phyloP scores from a whole-genome alignment of 345 rosid genomes.

The Ceriops tagal region DNA sequence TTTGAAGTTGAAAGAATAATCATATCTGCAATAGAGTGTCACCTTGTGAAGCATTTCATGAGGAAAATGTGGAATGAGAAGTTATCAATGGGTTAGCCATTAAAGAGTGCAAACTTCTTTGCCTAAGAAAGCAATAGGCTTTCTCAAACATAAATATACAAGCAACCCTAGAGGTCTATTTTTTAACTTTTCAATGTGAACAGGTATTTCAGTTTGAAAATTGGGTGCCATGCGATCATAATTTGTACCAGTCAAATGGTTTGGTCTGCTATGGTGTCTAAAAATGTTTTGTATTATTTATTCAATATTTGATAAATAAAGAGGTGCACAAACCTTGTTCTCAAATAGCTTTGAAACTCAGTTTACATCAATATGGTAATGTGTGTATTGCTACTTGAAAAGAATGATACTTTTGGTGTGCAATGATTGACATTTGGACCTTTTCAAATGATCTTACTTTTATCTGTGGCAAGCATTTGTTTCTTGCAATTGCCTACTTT shows the following conservation, averaged over 20 bases:
- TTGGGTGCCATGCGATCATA: too few species aligned
- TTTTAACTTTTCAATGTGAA: background rate
- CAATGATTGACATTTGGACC: slow-evolving; percentile 10
- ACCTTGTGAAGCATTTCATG: too few species aligned
- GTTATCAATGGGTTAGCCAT: background rate
- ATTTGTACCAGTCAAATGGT: too few species aligned
- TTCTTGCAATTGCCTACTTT: slow-evolving; percentile 11
- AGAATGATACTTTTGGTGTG: background rate
- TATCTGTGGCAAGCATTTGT: slow-evolving; percentile 5
- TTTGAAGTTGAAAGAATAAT: too few species aligned
- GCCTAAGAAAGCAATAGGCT: background rate
- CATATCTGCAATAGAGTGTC: too few species aligned
- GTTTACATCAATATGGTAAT: background rate
- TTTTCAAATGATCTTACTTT: slow-evolving; percentile 4
- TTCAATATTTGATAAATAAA: too few species aligned
- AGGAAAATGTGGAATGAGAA: too few species aligned
- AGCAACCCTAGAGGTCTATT: background rate
- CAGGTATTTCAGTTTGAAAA: background rate
- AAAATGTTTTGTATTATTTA: too few species aligned
- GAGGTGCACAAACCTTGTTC: too few species aligned
- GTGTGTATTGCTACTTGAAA: background rate
- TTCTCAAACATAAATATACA: too few species aligned
- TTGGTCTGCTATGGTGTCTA: too few species aligned
- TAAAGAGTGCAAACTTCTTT: background rate
- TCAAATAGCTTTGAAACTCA: background rate